Base-by-base conservation (phyloP, 2,329 filamentous ascomycete species). In the Apiospora malaysiana region DNA sequence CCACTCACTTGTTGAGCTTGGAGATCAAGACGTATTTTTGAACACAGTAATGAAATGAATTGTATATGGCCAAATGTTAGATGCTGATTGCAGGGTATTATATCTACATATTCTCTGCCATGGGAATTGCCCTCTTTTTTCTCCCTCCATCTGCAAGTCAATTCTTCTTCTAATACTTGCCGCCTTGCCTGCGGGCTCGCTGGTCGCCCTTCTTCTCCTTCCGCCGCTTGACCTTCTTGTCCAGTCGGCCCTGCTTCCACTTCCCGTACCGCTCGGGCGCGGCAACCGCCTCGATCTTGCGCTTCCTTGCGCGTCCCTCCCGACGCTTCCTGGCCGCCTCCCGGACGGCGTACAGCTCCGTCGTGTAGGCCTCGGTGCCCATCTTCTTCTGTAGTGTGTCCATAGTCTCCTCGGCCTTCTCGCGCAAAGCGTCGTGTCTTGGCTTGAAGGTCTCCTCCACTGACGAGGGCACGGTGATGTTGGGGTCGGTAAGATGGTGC, bases 211-310 rank as follows among this genome's bases (percentile, higher is more conserved):
- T 92, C 81, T 89, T 93, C 81, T 92, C 92, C 87, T 94, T 97
- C 80, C 91, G 90, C 81, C 91, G 90, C 76, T 92, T 92, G 83
- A 91, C 94, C 86, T 96, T 96, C 85, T 91, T 90, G 79, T 96
- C 94, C 73, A 93, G 88, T 85, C 92, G 94, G 85, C 92, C 93
- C 79, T 89, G 90, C 90, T 98, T 98, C 76, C 92, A 91, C 78
- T 88, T 86, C 40, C 91, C 93, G 76, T 91, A 90, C 79, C 87
- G 92, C 83, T 96, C 95, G 1, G 96, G 96, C 78, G 92, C 89
- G 68, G 88, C 88, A 32, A 99, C 91, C 14, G 93, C 93, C 79
- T 97, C 95, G 74, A 98, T 93, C 82, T 94, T 93, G 77, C 96
- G 89, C 88, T 99, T 99, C 74, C 87, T 89, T 69, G 92, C 90